These are phyloP conservation scores for Penicillium frequentans DNA, from an alignment of 2,329 filamentous ascomycete genomes.

Conservation along the genomic window DNA sequence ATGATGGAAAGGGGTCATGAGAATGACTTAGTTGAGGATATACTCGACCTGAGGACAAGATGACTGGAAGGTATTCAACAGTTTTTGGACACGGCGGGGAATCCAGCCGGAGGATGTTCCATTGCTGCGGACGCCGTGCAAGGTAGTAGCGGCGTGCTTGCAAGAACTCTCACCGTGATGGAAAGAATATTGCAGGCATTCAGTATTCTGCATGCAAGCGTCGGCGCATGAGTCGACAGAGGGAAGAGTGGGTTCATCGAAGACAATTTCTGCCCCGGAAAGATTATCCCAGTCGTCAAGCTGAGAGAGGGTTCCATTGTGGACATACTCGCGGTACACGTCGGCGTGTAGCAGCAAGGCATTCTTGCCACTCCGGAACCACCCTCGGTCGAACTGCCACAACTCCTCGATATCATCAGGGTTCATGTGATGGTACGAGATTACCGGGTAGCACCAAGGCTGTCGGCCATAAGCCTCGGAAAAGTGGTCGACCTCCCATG, in stretches of 20 bases:
- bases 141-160: conserved; percentile 22
- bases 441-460: conserved; percentile 51
- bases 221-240: conserved; percentile 21
- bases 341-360: conserved; percentile 26
- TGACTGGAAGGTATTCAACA: conserved; percentile 22
- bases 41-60: conserved; percentile 26
- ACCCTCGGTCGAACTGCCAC: conserved; percentile 43
- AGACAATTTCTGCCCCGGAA: conserved; percentile 16
- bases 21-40: conserved; percentile 14
- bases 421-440: conserved; percentile 51
- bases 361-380: conserved; percentile 57
- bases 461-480: conserved; percentile 37
- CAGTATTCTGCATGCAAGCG: conserved; percentile 21
- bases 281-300: conserved; percentile 28
- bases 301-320: conserved; percentile 9
- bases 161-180: conserved; percentile 15
- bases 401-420: conserved; percentile 43
- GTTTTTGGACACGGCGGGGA: conserved; percentile 19
- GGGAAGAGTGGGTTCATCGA: conserved; percentile 13
- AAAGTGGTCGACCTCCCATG: conserved; percentile 41
- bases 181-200: conserved; percentile 29
- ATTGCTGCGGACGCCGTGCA: conserved; percentile 15
- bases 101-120: conserved; percentile 29
- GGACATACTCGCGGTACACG: conserved; percentile 26
- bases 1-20: neutral